A percentile compares a stretch with the other conserved stretches of the same genome.
Conservation (phyloP, 192 early-diverging fungal species). For the Coemansia sp. region DNA sequence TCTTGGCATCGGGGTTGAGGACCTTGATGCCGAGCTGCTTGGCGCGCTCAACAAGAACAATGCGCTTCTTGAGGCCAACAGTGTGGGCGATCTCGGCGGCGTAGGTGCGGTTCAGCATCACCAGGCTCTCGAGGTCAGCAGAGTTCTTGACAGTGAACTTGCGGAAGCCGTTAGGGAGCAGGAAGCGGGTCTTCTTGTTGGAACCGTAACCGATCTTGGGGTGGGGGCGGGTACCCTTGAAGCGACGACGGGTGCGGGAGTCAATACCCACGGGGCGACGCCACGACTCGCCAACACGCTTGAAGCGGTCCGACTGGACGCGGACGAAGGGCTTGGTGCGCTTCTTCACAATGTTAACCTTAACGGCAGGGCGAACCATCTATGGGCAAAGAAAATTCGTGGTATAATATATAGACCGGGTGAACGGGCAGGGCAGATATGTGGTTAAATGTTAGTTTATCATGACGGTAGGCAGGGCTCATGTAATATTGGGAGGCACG, state of each 20-base stretch:
- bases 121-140: constrained; percentile 87
- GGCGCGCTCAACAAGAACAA: constrained; percentile 90
- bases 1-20: constrained; percentile 85
- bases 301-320: constrained; percentile 98
- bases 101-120: constrained; percentile 99
- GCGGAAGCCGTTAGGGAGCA: constrained; percentile 98
- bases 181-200: constrained; percentile 92
- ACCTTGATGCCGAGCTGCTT: constrained; percentile 96
- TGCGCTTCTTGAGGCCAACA: constrained; percentile 91
- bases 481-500: too few relatives aligned
- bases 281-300: constrained; percentile 93
- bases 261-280: constrained; percentile 99
- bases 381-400: constrained; percentile 16
- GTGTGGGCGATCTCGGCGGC: constrained; percentile 99
- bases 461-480: too few relatives aligned
- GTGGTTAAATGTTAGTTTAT: not conserved
- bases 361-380: constrained; percentile 94
- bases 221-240: constrained; percentile 96
- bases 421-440: not conserved
- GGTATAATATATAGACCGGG: not conserved
- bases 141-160: constrained; percentile 95
- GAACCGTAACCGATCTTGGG: constrained; percentile 99
- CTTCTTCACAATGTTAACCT: constrained; percentile 99
- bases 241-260: constrained; percentile 94
- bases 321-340: constrained; percentile 95